Percentiles rank a stretch among this genome's conserved stretches.
These are phyloP conservation scores for Claviceps humidiphila DNA, from an alignment of 2,329 filamentous ascomycete species.

Conservation along the genomic window DNA sequence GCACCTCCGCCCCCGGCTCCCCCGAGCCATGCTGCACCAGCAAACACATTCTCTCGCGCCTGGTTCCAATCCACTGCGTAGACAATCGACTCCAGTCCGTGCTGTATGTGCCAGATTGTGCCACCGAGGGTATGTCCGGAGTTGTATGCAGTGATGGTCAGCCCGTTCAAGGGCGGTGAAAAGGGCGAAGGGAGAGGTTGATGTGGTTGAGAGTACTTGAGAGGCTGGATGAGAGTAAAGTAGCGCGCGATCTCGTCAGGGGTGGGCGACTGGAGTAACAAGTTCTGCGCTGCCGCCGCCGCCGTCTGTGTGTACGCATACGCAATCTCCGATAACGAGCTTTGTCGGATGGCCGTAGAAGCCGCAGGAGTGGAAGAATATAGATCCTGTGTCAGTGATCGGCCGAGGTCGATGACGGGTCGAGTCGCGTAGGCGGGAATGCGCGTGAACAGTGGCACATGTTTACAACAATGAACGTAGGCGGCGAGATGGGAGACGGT, in stretches of 20 bases:
- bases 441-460: constrained; percentile 80
- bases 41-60: constrained; percentile 86
- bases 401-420: constrained; percentile 84
- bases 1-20: constrained; percentile 67
- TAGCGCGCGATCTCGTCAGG: constrained; percentile 83
- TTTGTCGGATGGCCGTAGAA: constrained; percentile 64
- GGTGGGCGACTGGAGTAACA: constrained; percentile 58
- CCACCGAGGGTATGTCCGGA: constrained; percentile 91
- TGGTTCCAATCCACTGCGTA: constrained; percentile 99
- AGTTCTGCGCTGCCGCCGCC: constrained; percentile 35
- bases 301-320: constrained; percentile 40
- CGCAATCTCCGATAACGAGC: constrained; percentile 53
- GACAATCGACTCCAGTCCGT: constrained; percentile 90
- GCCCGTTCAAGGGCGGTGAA: constrained; percentile 75
- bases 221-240: constrained; percentile 77
- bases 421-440: constrained; percentile 91
- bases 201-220: constrained; percentile 95
- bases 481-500: constrained; percentile 85
- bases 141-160: constrained; percentile 94
- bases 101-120: constrained; percentile 97
- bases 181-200: constrained; percentile 78
- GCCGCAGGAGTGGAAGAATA: constrained; percentile 85
- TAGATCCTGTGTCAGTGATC: constrained; percentile 80
- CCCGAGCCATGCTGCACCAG: constrained; percentile 86
- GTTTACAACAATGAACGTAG: constrained; percentile 93